phyloP scores from a whole-genome alignment of 148 eudicot species.

The Chenopodium suecicum region DNA sequence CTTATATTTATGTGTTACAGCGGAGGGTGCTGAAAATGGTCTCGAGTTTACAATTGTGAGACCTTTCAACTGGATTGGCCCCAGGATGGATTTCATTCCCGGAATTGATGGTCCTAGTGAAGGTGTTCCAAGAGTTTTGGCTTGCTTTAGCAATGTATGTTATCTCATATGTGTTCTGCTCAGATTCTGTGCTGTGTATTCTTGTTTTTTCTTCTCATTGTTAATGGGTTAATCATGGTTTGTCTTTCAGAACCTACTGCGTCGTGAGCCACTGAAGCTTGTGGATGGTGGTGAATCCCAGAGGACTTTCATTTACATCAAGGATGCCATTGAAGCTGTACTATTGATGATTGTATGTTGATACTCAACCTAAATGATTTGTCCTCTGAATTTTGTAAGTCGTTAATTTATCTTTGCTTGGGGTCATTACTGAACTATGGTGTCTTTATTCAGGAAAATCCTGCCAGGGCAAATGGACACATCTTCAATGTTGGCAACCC shows the following conservation, averaged over 20 bases:
- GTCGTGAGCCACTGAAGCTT: slow-evolving; percentile 91
- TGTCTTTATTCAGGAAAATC: slow-evolving; percentile 69
- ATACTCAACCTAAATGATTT: not conserved
- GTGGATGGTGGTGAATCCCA: slow-evolving; percentile 99
- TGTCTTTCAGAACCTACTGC: slow-evolving; percentile 69
- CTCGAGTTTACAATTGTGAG: slow-evolving; percentile 94
- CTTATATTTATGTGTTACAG: slow-evolving; percentile 33
- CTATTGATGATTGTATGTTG: slow-evolving; percentile 85
- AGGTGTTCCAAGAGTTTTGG: slow-evolving; percentile 98
- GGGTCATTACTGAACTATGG: not conserved
- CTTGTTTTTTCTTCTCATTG: not conserved
- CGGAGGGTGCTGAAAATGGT: slow-evolving; percentile 98
- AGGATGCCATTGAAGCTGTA: slow-evolving; percentile 98
- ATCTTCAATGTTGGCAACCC: slow-evolving; percentile 99
- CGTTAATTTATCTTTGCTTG: not conserved
- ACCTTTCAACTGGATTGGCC: slow-evolving; percentile 99
- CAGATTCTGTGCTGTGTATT: not conserved
- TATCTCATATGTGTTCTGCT: not conserved
- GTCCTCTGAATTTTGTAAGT: not conserved
- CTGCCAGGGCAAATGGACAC: slow-evolving; percentile 89
- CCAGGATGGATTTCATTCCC: slow-evolving; percentile 98
- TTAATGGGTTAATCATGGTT: not conserved
- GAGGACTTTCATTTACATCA: slow-evolving; percentile 89
- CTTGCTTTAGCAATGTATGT: slow-evolving; percentile 95
- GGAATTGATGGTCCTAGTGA: slow-evolving; percentile 98